A percentile compares a stretch with the other conserved stretches of the same genome.
These are phyloP conservation scores for Hygrophila difformis DNA, from an alignment of 257 asterid species.

Conservation along the genomic window DNA sequence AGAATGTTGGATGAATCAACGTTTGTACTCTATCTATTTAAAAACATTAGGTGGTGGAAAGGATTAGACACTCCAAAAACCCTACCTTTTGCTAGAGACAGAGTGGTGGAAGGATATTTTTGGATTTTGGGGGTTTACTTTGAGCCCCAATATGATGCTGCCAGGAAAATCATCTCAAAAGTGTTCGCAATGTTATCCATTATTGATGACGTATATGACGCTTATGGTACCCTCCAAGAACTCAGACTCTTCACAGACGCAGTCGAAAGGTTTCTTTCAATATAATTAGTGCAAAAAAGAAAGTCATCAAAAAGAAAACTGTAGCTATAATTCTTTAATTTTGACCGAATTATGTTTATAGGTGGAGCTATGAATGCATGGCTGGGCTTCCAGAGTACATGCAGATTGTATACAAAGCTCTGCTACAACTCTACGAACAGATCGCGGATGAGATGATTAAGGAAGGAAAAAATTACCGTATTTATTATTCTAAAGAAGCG, in stretches of 20 bases:
- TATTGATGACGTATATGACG: slow-evolving; percentile 18
- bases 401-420: slow-evolving; percentile 14
- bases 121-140: slow-evolving; percentile 14
- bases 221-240: slow-evolving; percentile 17
- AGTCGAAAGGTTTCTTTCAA: neutral
- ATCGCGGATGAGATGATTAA: slow-evolving; percentile 2
- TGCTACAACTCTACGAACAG: slow-evolving; percentile 15
- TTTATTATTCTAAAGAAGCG: slow-evolving; percentile 9
- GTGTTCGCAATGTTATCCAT: slow-evolving; percentile 6
- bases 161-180: slow-evolving; percentile 15
- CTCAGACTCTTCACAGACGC: slow-evolving; percentile 12
- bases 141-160: slow-evolving; percentile 17
- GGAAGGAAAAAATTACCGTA: slow-evolving; percentile 16
- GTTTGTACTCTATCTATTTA: no score
- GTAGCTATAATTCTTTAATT: neutral
- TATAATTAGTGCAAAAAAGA: no score
- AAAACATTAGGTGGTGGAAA: slow-evolving; percentile 16
- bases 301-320: no score
- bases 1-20: no score
- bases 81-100: slow-evolving; percentile 9
- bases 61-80: neutral
- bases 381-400: slow-evolving; percentile 24
- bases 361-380: slow-evolving; percentile 23
- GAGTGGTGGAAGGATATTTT: slow-evolving; percentile 17
- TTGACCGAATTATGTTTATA: neutral